These are phyloP conservation scores for Trichaptum fuscoviolaceum DNA, from an alignment of 768 basidiomycete species.

Conservation along the genomic window DNA sequence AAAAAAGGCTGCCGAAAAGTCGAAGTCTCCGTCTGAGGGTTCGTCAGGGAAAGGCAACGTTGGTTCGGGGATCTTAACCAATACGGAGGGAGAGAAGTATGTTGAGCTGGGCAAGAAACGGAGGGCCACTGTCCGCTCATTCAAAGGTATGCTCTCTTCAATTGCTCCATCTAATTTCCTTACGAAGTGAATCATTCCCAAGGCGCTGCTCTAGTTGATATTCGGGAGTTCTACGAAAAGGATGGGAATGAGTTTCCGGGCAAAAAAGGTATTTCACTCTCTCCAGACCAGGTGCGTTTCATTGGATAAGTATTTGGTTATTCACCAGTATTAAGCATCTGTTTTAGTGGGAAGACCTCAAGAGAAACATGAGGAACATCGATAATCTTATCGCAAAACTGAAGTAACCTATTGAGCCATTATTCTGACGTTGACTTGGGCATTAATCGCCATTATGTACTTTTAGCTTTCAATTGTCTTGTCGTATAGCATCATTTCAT, in stretches of 20 bases:
- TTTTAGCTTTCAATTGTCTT: not conserved
- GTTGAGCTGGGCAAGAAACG: constrained; percentile 69
- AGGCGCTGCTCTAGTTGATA: constrained; percentile 56
- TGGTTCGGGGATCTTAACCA: constrained; percentile 7
- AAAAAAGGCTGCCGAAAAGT: not conserved
- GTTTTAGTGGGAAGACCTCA: constrained; percentile 54
- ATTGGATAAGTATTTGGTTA: not conserved
- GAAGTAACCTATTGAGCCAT: not conserved
- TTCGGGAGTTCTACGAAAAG: constrained; percentile 64
- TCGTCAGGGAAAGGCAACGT: not conserved
- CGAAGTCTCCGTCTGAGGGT: not conserved
- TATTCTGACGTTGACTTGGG: not conserved
- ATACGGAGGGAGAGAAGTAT: constrained; percentile 48
- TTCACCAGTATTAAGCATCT: not conserved
- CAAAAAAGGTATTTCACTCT: constrained; percentile 74
- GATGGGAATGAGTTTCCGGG: constrained; percentile 62
- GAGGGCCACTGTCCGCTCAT: constrained; percentile 50
- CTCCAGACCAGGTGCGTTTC: constrained; percentile 54
- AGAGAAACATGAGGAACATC: constrained; percentile 36
- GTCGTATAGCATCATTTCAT: not conserved
- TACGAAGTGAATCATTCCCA: constrained; percentile 29
- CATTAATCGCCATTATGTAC: not conserved
- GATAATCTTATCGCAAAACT: constrained; percentile 43
- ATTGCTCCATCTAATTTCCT: not conserved
- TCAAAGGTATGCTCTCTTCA: constrained; percentile 33